Evolutionary conservation across 176 grass and related monocot species (phyloP).

Genomic region (Phyllostachys edulis): DNA sequence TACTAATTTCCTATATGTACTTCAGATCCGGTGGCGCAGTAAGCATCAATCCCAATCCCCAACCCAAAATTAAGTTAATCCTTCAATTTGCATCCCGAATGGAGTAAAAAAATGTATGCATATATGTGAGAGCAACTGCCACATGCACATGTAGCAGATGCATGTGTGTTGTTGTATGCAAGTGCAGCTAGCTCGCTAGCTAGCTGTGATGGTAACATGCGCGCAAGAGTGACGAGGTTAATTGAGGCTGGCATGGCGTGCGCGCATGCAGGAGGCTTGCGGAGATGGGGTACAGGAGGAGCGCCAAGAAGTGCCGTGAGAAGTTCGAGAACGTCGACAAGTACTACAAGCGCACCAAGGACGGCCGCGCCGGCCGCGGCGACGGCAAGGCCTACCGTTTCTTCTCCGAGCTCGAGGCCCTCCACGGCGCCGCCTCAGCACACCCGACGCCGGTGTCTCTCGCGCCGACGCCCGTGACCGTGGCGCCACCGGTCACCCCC

Average conservation of each 20-base stretch:
- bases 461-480: slow-evolving; percentile 10
- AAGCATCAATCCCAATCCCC: slow-evolving; percentile 23
- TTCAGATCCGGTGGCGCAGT: slow-evolving; percentile 22
- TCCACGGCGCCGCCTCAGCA: slow-evolving; percentile 43
- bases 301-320: slow-evolving; percentile 95
- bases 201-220: slow-evolving; percentile 19
- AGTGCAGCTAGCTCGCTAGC: background rate
- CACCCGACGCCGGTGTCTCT: background rate
- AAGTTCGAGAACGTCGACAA: slow-evolving; percentile 99
- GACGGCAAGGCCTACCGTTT: slow-evolving; percentile 83
- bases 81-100: background rate
- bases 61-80: background rate
- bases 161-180: background rate
- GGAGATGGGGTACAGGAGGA: slow-evolving; percentile 76
- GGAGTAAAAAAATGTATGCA: background rate
- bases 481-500: background rate
- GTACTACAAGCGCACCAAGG: slow-evolving; percentile 97
- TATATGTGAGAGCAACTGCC: slow-evolving; percentile 5
- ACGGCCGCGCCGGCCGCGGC: slow-evolving; percentile 64
- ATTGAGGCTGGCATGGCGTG: slow-evolving; percentile 2
- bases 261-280: slow-evolving; percentile 56
- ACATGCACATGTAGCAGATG: background rate
- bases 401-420: slow-evolving; percentile 87
- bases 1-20: background rate
- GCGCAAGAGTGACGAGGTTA: slow-evolving; percentile 14